Evolutionary conservation across 768 basidiomycete genomes (phyloP).

Genomic region (Pisolithus albus): DNA sequence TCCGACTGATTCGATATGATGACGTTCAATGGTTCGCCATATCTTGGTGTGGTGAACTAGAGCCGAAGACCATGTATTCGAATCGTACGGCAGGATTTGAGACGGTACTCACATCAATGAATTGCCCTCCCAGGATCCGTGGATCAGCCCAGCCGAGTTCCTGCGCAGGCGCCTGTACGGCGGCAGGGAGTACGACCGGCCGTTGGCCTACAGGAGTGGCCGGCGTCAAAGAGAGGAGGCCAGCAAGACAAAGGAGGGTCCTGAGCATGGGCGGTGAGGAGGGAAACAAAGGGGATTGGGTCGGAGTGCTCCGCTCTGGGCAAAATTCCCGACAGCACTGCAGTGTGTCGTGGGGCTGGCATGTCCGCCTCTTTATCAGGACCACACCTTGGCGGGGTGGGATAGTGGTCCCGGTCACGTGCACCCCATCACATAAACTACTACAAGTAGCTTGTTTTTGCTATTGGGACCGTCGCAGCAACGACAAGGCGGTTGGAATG

Average conservation of each 20-base stretch:
- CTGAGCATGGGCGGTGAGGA: background rate
- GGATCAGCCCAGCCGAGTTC: constrained; percentile 58
- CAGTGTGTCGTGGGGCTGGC: background rate
- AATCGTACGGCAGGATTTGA: background rate
- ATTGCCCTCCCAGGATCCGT: constrained; percentile 59
- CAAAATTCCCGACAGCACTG: background rate
- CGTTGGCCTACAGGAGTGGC: constrained; percentile 2
- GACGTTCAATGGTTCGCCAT: constrained; percentile 79
- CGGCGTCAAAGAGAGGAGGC: constrained; percentile 5
- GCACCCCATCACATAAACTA: background rate
- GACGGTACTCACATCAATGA: constrained; percentile 58
- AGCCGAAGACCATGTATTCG: background rate
- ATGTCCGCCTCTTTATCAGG: background rate
- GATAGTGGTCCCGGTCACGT: too few species aligned
- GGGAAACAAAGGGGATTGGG: background rate
- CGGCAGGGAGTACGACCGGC: constrained; percentile 7
- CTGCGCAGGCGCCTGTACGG: constrained; percentile 11
- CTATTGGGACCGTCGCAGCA: background rate
- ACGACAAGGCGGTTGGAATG: constrained; percentile 4
- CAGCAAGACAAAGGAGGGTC: background rate
- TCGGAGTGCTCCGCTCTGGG: background rate
- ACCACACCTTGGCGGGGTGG: too few species aligned
- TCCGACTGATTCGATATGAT: constrained; percentile 77
- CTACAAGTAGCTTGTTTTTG: too few species aligned
- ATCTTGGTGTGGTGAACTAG: constrained; percentile 57